Evolutionary conservation across 2,329 filamentous ascomycete genomes (phyloP), one percentile per base, ranked within the genome.

Genomic region (Gliomastix tumulicola): DNA sequence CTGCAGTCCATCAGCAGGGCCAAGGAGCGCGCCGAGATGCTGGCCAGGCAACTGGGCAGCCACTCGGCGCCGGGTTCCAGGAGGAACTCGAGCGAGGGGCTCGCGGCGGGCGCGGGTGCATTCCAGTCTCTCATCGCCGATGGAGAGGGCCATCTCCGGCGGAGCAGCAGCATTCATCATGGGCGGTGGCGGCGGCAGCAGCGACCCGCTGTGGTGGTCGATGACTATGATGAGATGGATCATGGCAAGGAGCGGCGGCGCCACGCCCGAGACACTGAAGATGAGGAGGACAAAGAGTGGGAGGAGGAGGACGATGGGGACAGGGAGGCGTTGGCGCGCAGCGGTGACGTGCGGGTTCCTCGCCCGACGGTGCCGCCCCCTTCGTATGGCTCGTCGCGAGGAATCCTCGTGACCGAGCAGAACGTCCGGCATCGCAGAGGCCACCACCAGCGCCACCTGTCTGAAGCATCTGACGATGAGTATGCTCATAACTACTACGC

Each of bases 1-100:
- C 50, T 60, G 15, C 56, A 54, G 28, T 65, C 62, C 35, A 60
- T 65, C 35, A 58, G 56, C 15, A 59, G 63, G 43, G 62, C 62
- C 34, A 52, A 59, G 15, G 55, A 59, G 36, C 54, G 62, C 31
- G 62, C 62, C 13, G 44, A 62, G 44, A 59, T 51, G 3, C 40
- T 65, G 32, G 62, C 62, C n/a, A 49, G 60, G 15, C 63, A 60
- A 6, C 49, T 65, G 22, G 61, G 59, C 30, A 56, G 53, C 40
- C 54, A 56, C 42, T 64, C 62, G 23, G 55, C 59, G 9, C 55
- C 52, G 25, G 55, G 51, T 28, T 62, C 60, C 3, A 49, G 57
- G 38, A 53, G 60, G 20, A 60, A 52, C 44, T 63, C 60, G 4
- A n/a, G n/a, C n/a, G 33, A 45, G 27, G 58, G 59, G 5, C 44